Conservation (phyloP, 2,329 filamentous ascomycete genomes). For the Lasiodiplodia sp. region DNA sequence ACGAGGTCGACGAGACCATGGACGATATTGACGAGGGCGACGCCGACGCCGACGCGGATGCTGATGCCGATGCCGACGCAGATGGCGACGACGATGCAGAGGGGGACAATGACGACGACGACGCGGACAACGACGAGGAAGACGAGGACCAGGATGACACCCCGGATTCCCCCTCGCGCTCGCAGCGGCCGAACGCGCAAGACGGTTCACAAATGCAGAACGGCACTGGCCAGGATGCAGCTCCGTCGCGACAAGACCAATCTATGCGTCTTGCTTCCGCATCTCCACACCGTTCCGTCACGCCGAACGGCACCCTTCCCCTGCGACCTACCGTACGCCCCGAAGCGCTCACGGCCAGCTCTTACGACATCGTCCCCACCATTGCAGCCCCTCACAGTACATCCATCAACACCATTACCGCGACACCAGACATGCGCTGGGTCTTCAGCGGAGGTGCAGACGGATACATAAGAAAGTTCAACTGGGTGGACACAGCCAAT, state of each 20-base stretch:
- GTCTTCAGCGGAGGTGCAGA: conserved; percentile 94
- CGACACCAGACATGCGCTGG: conserved; percentile 93
- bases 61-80: conserved; percentile 47
- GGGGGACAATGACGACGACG: conserved; percentile 43
- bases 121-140: conserved; percentile 48
- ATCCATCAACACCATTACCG: conserved; percentile 89
- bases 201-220: conserved; percentile 39
- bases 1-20: conserved; percentile 53
- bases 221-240: conserved; percentile 34
- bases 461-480: conserved; percentile 96
- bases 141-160: conserved; percentile 52
- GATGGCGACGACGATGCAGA: conserved; percentile 44
- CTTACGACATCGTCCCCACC: conserved; percentile 95
- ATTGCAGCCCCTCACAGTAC: conserved; percentile 96
- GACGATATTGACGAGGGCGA: conserved; percentile 53
- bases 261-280: conserved; percentile 58
- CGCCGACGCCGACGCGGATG: conserved; percentile 47
- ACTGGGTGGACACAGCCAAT: conserved; percentile 93
- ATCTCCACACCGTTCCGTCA: conserved; percentile 48
- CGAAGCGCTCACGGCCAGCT: conserved; percentile 78
- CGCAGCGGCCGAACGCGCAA: conserved; percentile 43
- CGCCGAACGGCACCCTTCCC: conserved; percentile 46
- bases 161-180: conserved; percentile 51
- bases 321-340: conserved; percentile 71
- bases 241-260: conserved; percentile 44